These are phyloP conservation scores for Ogataea salicorniae DNA, from an alignment of 805 yeast species.

Conservation along the genomic window DNA sequence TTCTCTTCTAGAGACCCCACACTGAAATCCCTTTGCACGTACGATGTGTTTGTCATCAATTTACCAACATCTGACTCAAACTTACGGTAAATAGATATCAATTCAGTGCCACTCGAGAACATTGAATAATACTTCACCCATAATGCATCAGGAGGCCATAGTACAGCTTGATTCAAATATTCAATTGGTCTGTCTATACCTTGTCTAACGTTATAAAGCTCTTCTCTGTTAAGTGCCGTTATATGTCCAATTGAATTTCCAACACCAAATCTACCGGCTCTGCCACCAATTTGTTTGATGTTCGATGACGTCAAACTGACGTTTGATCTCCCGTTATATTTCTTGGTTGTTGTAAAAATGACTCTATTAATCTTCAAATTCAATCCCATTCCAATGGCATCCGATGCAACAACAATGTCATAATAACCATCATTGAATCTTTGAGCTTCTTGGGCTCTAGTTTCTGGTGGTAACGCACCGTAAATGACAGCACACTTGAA, in stretches of 20 bases:
- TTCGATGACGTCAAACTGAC: slow-evolving; percentile 53
- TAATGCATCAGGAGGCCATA: slow-evolving; percentile 79
- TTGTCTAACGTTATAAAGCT: slow-evolving; percentile 39
- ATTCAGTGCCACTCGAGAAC: slow-evolving; percentile 46
- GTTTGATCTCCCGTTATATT: slow-evolving; percentile 61
- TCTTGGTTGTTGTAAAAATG: slow-evolving; percentile 61
- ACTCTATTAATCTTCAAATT: slow-evolving; percentile 80
- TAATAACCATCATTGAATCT: slow-evolving; percentile 74
- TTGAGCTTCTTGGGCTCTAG: slow-evolving; percentile 77
- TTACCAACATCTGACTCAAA: slow-evolving; percentile 38
- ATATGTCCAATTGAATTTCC: slow-evolving; percentile 42
- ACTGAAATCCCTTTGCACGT: slow-evolving; percentile 19
- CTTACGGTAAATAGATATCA: slow-evolving; percentile 41
- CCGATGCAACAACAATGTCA: slow-evolving; percentile 88
- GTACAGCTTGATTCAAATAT: slow-evolving; percentile 52
- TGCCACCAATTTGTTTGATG: slow-evolving; percentile 89
- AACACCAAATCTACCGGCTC: slow-evolving; percentile 78
- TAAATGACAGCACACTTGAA: slow-evolving; percentile 82
- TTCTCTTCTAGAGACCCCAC: slow-evolving; percentile 26
- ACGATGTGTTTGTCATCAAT: slow-evolving; percentile 12
- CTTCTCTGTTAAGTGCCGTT: slow-evolving; percentile 43
- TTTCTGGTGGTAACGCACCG: slow-evolving; percentile 95
- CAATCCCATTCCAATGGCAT: slow-evolving; percentile 97
- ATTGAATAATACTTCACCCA: slow-evolving; percentile 62
- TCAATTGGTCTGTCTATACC: slow-evolving; percentile 49